Evolutionary conservation across 345 rosid species (phyloP), one percentile per base, ranked within the genome.

Genomic region (Dipteronia dyeriana): DNA sequence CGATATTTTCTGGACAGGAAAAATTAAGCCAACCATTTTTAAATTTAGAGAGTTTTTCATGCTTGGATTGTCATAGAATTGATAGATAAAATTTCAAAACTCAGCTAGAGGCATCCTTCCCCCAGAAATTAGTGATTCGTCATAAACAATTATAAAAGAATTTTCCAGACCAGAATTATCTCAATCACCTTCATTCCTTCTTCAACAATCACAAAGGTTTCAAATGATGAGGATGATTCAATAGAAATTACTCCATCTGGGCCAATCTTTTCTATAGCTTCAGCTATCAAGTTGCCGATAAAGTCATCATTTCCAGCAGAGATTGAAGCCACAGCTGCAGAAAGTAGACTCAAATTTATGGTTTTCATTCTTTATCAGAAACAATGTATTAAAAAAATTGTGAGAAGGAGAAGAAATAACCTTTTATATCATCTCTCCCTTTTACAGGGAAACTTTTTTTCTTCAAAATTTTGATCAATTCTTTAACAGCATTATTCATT

Each of bases 221-320:
- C 96, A 77, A 80, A 85, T 38, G 98, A 81, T 45, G 92, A 82
- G 73, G 98, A 95, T 60, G 95, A 82, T 83, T 91, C 97, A 20
- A 93, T 79, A 72, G 90, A 85, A 81, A 93, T 90, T 51, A 95
- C 91, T 19, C 99, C 98, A 87, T 95, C 92, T 39, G 90, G 85
- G 20, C 97, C 99, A 75, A 95, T 91, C 86, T 86, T 90, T 56
- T 88, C 89, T 51, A 95, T 83, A 79, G 93, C 85, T 66, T 93
- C 92, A 62, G 89, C 93, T 78, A 93, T 83, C 82, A 95, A 78
- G 80, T 84, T 82, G 67, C 94, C 90, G 54, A 91, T 76, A 69
- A 87, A 90, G 14, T 93, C 99, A 83, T 95, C 91, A 29, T 93
- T 93, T 54, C 97, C 98, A 83, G 97, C 87, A 89, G 99, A 91